Percentiles rank a stretch among this genome's conserved stretches.
Conservation (phyloP, 2,329 filamentous ascomycete species). For the Fusarium bactridioides region DNA sequence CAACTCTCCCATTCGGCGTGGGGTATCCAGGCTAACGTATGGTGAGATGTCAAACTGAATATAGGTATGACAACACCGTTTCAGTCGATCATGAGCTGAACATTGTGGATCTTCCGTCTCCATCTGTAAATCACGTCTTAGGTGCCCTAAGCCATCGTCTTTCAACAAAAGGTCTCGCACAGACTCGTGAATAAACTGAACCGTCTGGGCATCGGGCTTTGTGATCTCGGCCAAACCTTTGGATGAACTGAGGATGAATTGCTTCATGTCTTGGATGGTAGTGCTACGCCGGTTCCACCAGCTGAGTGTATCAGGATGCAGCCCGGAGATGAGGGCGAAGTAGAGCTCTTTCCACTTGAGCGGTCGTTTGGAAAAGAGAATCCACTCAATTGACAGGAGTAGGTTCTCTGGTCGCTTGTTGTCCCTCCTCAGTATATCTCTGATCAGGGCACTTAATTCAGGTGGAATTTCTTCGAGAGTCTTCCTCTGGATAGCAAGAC, state of each 20-base stretch:
- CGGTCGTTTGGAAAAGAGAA: background rate
- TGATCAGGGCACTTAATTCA: background rate
- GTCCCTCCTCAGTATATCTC: background rate
- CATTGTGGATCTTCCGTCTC: too few relatives aligned
- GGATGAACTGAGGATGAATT: background rate
- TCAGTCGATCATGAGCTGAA: too few relatives aligned
- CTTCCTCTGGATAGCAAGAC: background rate
- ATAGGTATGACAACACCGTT: too few relatives aligned
- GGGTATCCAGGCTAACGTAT: too few relatives aligned
- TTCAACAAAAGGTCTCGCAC: too few relatives aligned
- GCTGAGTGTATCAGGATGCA: background rate
- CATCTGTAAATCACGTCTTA: too few relatives aligned
- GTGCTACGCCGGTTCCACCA: fast-evolving
- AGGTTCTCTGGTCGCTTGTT: background rate
- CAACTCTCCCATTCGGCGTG: too few relatives aligned
- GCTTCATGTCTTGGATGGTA: background rate
- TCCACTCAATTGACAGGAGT: background rate
- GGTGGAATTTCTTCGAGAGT: background rate
- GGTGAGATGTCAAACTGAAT: too few relatives aligned
- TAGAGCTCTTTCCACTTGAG: background rate
- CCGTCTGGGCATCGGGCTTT: background rate
- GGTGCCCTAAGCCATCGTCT: too few relatives aligned
- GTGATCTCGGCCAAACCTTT: background rate
- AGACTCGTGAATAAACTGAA: too few relatives aligned
- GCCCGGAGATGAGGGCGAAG: background rate